Conservation (phyloP, 2,329 filamentous ascomycete species). For the Penicillium sp. region DNA sequence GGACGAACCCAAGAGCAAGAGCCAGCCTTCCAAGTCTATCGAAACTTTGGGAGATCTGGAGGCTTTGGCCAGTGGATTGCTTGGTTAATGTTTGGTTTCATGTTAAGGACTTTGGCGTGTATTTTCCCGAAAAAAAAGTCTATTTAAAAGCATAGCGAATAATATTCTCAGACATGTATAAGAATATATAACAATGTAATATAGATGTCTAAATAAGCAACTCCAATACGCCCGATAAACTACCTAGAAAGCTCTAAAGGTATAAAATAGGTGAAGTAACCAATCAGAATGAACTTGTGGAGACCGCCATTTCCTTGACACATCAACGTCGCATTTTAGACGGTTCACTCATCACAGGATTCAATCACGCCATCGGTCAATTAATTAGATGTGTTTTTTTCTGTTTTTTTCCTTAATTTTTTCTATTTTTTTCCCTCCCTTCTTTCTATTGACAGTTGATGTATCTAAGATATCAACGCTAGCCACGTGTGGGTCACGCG, state of each 20-base stretch:
- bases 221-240: not conserved
- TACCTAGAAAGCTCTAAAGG: not conserved
- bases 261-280: too few species aligned
- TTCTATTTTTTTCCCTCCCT: not conserved
- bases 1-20: conserved; percentile 25
- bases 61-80: conserved; percentile 45
- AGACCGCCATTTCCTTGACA: not conserved
- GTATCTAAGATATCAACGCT: not conserved
- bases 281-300: not conserved
- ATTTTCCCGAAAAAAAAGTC: not conserved
- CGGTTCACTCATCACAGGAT: conserved; percentile 17
- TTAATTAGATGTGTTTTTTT: not conserved
- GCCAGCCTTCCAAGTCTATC: conserved; percentile 29
- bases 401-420: not conserved
- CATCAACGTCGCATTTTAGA: not conserved
- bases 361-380: conserved; percentile 28
- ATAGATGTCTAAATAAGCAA: not conserved
- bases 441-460: not conserved
- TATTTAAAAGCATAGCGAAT: conserved; percentile 24
- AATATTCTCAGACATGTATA: not conserved
- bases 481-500: conserved; percentile 19
- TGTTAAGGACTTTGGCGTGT: conserved; percentile 13
- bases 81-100: conserved; percentile 32
- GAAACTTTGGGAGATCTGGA: conserved; percentile 50
- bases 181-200: not conserved